Evolutionary conservation across 768 basidiomycete genomes (phyloP).

Genomic region (Serendipita sp.): DNA sequence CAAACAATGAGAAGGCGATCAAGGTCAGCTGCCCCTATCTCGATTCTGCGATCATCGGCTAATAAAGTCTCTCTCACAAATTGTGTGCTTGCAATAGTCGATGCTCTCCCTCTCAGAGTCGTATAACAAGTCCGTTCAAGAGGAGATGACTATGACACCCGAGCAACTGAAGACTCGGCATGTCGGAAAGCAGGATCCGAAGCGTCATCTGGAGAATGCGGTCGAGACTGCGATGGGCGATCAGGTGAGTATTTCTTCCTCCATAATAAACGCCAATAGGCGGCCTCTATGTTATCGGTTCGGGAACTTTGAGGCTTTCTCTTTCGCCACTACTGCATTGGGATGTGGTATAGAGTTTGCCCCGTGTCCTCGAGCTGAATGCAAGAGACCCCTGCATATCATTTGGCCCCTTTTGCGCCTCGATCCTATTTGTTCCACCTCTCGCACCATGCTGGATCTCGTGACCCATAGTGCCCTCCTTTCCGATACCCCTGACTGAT

Average conservation of each 20-base stretch:
- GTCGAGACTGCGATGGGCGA: constrained; percentile 98
- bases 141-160: constrained; percentile 85
- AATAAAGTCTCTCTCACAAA: not conserved
- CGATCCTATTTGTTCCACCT: not conserved
- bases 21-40: constrained; percentile 42
- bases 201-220: constrained; percentile 91
- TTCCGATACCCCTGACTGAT: not conserved
- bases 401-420: not conserved
- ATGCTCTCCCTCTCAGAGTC: constrained; percentile 87
- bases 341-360: too few relatives aligned
- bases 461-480: too few relatives aligned
- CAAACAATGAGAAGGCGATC: constrained; percentile 82
- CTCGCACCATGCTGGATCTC: not conserved
- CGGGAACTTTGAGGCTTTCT: too few relatives aligned
- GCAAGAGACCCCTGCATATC: not conserved
- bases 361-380: too few relatives aligned
- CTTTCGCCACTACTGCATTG: too few relatives aligned
- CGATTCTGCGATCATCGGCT: not conserved
- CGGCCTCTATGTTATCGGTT: too few relatives aligned
- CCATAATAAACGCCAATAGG: not conserved
- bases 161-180: constrained; percentile 95
- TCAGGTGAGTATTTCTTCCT: constrained; percentile 28
- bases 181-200: constrained; percentile 95
- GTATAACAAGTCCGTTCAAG: constrained; percentile 96
- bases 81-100: constrained; percentile 31